Conservation (phyloP, 495 filamentous ascomycete genomes). For the Opeltia flavorubescens region DNA sequence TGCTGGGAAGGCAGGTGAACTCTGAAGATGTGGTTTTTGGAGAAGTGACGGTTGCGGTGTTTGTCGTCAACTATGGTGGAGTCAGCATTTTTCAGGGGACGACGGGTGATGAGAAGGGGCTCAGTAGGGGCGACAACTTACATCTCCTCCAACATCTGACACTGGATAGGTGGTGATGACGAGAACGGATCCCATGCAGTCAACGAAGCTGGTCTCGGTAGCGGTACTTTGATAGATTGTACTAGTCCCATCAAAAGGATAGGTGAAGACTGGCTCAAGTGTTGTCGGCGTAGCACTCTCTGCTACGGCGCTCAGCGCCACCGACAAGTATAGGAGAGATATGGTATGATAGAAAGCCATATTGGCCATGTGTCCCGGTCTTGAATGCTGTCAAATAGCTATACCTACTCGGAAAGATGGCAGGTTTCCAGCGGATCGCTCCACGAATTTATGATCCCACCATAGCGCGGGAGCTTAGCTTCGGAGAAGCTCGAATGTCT, state of each 20-base stretch:
- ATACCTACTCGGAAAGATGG: too few relatives aligned
- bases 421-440: too few relatives aligned
- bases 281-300: constrained; percentile 2
- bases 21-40: not conserved
- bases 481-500: too few relatives aligned
- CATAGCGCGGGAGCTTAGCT: too few relatives aligned
- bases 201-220: constrained; percentile 2
- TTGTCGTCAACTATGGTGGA: not conserved
- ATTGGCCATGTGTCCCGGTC: too few relatives aligned
- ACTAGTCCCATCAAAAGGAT: constrained; percentile 5
- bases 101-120: not conserved
- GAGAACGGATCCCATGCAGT: constrained; percentile 2
- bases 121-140: not conserved
- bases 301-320: too few relatives aligned
- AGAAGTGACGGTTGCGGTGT: not conserved
- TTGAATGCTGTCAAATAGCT: too few relatives aligned
- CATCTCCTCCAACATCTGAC: not conserved
- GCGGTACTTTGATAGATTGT: not conserved
- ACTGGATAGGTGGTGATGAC: constrained; percentile 5
- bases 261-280: constrained; percentile 4
- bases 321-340: too few relatives aligned
- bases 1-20: not conserved
- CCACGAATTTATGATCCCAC: too few relatives aligned
- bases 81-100: not conserved
- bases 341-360: too few relatives aligned